These are phyloP conservation scores for Hamamelis virginiana DNA, from an alignment of 164 flowering plant genomes.

Conservation along the genomic window DNA sequence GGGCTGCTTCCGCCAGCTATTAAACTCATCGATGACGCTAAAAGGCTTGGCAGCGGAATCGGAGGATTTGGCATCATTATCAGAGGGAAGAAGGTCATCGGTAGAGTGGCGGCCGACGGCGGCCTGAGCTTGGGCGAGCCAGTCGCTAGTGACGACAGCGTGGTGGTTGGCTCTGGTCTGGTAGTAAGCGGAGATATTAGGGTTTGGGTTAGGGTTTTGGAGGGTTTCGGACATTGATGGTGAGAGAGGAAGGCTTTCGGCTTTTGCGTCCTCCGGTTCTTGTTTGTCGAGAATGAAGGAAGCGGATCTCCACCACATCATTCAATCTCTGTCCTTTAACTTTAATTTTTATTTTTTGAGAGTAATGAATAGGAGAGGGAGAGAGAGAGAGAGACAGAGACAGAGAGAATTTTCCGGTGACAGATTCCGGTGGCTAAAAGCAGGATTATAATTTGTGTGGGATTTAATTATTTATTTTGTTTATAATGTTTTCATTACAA, in stretches of 20 bases:
- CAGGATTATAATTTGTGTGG: too few species aligned
- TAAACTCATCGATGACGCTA: constrained; percentile 87
- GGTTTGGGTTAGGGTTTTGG: constrained; percentile 50
- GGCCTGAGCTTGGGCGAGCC: constrained; percentile 97
- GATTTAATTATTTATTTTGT: too few species aligned
- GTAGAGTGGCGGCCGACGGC: constrained; percentile 43
- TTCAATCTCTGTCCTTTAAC: neutral
- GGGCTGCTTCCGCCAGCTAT: constrained; percentile 91
- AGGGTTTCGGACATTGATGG: constrained; percentile 39
- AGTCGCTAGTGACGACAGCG: constrained; percentile 86
- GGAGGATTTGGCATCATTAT: neutral
- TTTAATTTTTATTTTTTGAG: too few species aligned
- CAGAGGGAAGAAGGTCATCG: constrained; percentile 9
- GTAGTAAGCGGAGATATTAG: constrained; percentile 78
- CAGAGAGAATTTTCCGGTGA: too few species aligned
- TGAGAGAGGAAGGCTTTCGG: constrained; percentile 26
- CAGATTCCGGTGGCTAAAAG: too few species aligned
- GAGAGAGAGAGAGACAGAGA: too few species aligned
- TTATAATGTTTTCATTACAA: too few species aligned
- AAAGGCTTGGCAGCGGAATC: constrained; percentile 34
- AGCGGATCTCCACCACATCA: constrained; percentile 90
- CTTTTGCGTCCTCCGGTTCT: constrained; percentile 16
- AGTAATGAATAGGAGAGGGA: too few species aligned
- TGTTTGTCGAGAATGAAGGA: constrained; percentile 79
- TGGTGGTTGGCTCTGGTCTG: constrained; percentile 90